phyloP scores from a whole-genome alignment of 1,284 basidiomycete genomes.

The Sphagnurus paluster region DNA sequence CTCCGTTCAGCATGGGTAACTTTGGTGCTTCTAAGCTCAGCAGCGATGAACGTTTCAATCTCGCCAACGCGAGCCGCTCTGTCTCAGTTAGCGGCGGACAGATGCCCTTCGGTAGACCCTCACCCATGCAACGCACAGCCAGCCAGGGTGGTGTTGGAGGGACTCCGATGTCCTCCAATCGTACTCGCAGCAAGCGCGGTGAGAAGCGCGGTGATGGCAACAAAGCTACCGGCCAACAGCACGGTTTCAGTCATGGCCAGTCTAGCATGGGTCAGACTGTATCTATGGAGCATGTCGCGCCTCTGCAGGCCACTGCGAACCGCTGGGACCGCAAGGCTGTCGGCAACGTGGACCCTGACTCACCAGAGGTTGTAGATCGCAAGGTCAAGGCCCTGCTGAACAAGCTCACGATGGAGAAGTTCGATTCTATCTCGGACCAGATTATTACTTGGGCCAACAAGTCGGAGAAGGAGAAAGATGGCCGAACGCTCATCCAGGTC shows the following conservation, averaged over 20 bases:
- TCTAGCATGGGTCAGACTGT: slow-evolving; percentile 9
- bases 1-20: slow-evolving; percentile 67
- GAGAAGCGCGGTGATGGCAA: slow-evolving; percentile 54
- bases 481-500: slow-evolving; percentile 91
- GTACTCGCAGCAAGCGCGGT: slow-evolving; percentile 74
- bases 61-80: slow-evolving; percentile 42
- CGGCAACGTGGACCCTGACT: slow-evolving; percentile 54
- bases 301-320: slow-evolving; percentile 78
- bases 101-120: slow-evolving; percentile 49
- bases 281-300: slow-evolving; percentile 62
- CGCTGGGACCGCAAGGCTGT: slow-evolving; percentile 69
- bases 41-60: slow-evolving; percentile 74
- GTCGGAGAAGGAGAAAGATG: slow-evolving; percentile 90
- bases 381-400: slow-evolving; percentile 95
- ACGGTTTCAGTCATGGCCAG: slow-evolving; percentile 24
- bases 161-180: slow-evolving; percentile 50
- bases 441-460: slow-evolving; percentile 95
- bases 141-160: slow-evolving; percentile 72
- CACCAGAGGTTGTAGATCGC: slow-evolving; percentile 84
- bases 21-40: slow-evolving; percentile 63
- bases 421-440: slow-evolving; percentile 92
- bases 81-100: slow-evolving; percentile 47
- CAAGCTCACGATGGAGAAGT: slow-evolving; percentile 97
- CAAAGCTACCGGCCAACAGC: slow-evolving; percentile 36
- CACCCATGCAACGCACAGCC: slow-evolving; percentile 70